Evolutionary conservation across 305 asterid species (phyloP).

Genomic region (Salvia sclarea): DNA sequence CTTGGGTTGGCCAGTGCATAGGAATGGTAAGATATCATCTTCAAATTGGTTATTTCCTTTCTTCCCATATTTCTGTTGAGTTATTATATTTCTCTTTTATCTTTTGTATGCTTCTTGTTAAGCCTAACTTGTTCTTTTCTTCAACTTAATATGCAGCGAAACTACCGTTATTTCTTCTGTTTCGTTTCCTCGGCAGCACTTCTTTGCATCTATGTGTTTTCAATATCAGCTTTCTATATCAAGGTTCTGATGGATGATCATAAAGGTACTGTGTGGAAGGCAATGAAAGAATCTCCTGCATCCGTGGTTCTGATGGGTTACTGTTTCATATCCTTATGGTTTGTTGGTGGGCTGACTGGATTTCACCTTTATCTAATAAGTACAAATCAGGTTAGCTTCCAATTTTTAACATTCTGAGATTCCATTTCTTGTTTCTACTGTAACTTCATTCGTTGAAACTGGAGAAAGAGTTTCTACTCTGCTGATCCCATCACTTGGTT

Average conservation of each 20-base stretch:
- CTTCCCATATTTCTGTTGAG: background rate
- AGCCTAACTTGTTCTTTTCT: conserved; percentile 24
- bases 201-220: conserved; percentile 92
- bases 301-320: conserved; percentile 82
- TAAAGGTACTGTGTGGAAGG: conserved; percentile 85
- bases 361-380: conserved; percentile 89
- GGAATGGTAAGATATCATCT: conserved; percentile 69
- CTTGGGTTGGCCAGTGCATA: conserved; percentile 99
- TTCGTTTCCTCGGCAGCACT: conserved; percentile 84
- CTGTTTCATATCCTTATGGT: conserved; percentile 95
- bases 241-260: conserved; percentile 83
- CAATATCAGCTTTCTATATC: conserved; percentile 83
- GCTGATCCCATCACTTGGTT: conserved; percentile 15
- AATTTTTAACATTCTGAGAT: conserved; percentile 24
- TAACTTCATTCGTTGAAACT: conserved; percentile 23
- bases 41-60: conserved; percentile 8
- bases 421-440: conserved; percentile 14
- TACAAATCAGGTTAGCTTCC: conserved; percentile 82
- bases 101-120: conserved; percentile 25
- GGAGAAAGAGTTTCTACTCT: background rate
- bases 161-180: conserved; percentile 90
- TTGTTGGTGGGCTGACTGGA: conserved; percentile 98
- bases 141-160: conserved; percentile 64
- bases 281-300: conserved; percentile 96
- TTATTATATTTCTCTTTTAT: conserved; percentile 24